Conservation (phyloP, 208 protist species). For the Angomonas deanei region DNA sequence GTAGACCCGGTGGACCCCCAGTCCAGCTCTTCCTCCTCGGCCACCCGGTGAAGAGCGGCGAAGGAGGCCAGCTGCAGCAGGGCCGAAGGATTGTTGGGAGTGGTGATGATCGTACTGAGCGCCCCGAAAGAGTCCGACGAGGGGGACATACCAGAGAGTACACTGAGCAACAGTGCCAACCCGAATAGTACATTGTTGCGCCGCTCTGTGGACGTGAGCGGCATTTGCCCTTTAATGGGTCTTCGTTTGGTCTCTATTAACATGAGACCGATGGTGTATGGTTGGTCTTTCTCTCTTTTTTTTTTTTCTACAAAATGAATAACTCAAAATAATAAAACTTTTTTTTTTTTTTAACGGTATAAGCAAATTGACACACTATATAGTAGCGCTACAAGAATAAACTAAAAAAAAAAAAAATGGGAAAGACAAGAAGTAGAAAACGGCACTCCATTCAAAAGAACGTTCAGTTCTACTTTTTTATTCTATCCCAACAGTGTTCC, state of each 20-base stretch:
- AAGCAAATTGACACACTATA: background rate
- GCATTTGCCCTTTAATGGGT: too few relatives aligned
- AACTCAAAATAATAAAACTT: background rate
- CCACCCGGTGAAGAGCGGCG: conserved; percentile 44
- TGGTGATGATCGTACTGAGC: conserved; percentile 49
- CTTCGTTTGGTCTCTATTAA: background rate
- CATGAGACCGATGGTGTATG: too few relatives aligned
- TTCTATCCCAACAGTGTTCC: too few relatives aligned
- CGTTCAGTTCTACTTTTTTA: too few relatives aligned
- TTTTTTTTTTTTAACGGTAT: background rate
- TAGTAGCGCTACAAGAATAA: background rate
- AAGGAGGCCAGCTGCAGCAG: conserved; percentile 71
- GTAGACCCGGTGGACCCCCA: conserved; percentile 34
- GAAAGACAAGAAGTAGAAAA: too few relatives aligned
- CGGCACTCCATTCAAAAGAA: too few relatives aligned
- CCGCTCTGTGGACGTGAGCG: conserved; percentile 3
- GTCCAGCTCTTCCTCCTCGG: conserved; percentile 66
- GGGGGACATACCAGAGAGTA: conserved; percentile 22
- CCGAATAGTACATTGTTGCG: conserved; percentile 25
- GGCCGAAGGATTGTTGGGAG: conserved; percentile 26
- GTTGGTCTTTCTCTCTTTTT: background rate
- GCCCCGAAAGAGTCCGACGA: conserved; percentile 16
- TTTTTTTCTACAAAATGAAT: conserved; percentile 2
- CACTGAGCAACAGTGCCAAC: conserved; percentile 29
- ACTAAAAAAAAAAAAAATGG: background rate